phyloP scores from a whole-genome alignment of 1,139 yeast genomes.

The Blastobotrys persicus region DNA sequence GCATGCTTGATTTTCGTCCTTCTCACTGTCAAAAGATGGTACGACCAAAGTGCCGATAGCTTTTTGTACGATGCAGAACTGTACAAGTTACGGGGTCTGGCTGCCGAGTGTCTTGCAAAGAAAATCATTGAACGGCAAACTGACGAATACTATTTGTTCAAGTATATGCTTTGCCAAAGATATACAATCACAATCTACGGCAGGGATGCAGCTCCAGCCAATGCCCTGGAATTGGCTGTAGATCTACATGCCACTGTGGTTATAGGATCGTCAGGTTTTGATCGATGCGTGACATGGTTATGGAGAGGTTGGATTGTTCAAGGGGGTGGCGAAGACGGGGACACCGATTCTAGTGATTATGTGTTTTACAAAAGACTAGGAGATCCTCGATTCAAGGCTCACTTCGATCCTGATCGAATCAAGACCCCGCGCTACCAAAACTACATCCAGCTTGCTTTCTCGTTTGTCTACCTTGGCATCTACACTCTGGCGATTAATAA shows the following conservation, averaged over 20 bases:
- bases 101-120: constrained; percentile 73
- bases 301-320: constrained; percentile 95
- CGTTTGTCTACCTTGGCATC: constrained; percentile 59
- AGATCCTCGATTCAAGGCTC: constrained; percentile 55
- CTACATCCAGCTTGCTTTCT: constrained; percentile 62
- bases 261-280: constrained; percentile 78
- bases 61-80: constrained; percentile 70
- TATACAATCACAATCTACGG: constrained; percentile 66
- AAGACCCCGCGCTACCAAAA: constrained; percentile 85
- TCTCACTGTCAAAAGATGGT: constrained; percentile 78
- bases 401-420: constrained; percentile 78
- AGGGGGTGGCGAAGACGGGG: constrained; percentile 62
- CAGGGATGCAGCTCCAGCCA: constrained; percentile 58
- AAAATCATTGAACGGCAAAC: constrained; percentile 58
- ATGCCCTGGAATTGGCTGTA: constrained; percentile 80
- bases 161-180: constrained; percentile 75
- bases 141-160: constrained; percentile 61
- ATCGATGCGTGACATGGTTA: constrained; percentile 82
- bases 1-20: constrained; percentile 68
- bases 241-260: constrained; percentile 79
- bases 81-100: constrained; percentile 56
- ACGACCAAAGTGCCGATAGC: constrained; percentile 54
- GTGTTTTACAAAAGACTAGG: constrained; percentile 61
- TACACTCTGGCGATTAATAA: constrained; percentile 64
- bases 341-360: constrained; percentile 42